Evolutionary conservation across 495 filamentous ascomycete species (phyloP).

Genomic region (Annulohypoxylon moriforme): DNA sequence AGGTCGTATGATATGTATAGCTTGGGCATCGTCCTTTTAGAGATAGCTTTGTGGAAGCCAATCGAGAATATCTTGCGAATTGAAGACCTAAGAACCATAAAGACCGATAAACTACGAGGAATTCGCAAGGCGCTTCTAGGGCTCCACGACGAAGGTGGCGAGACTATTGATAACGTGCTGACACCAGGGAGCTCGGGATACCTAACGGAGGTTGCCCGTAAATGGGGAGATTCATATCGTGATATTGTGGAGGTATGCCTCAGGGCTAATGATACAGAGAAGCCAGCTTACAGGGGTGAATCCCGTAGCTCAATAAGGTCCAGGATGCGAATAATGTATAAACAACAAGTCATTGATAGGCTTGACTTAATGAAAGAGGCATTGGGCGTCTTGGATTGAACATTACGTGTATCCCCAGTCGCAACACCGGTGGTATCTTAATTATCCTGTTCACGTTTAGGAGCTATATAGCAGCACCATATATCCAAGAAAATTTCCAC

Average conservation of each 20-base stretch:
- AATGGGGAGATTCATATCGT: constrained; percentile 3
- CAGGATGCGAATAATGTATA: constrained; percentile 17
- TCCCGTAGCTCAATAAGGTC: background rate
- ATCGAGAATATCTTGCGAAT: constrained; percentile 57
- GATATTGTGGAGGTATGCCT: constrained; percentile 18
- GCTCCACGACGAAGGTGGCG: no score
- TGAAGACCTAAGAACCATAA: constrained; percentile 29
- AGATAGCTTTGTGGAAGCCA: constrained; percentile 64
- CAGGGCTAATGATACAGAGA: constrained; percentile 12
- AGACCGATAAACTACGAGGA: background rate
- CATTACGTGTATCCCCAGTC: no score
- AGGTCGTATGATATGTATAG: constrained; percentile 65
- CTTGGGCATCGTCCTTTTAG: constrained; percentile 61
- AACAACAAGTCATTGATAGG: constrained; percentile 13
- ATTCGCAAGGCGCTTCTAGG: background rate
- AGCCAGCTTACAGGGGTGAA: constrained; percentile 12
- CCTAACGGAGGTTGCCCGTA: background rate
- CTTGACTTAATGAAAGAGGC: constrained; percentile 10
- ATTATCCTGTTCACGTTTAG: no score
- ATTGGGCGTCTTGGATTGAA: background rate
- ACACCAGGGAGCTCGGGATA: no score
- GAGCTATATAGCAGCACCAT: no score
- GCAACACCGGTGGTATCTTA: no score
- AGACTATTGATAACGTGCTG: background rate
- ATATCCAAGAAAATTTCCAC: no score